Evolutionary conservation across 768 basidiomycete species (phyloP), one percentile per base, ranked within the genome.

Genomic region (Panaeolus papilionaceus): DNA sequence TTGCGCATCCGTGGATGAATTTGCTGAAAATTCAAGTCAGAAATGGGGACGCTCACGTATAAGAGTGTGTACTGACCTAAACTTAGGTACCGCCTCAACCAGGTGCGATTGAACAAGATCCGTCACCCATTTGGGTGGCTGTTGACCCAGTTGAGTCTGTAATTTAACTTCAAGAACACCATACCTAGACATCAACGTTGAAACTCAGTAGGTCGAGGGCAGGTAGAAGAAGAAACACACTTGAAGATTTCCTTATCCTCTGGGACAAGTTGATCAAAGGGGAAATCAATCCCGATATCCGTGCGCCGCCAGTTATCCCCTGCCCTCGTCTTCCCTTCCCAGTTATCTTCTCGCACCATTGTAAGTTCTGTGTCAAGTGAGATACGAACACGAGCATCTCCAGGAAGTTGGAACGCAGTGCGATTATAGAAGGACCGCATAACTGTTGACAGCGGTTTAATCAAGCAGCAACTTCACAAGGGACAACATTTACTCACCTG

Each of bases 391-490:
- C 95, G 89, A n/a, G 96, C 97, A 75, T 99, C 97, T 23, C 97
- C 97, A 9, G 98, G 98, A 26, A 99, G 88, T 79, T 99, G 98
- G 85, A 99, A 99, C 1, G 98, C 98, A 14, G 98, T 99, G 47
- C 98, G 92, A 75, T 98, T 98, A 82, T 99, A 99, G 81, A 98
- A 99, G 9, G 96, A 95, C 20, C 97, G 88, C 91, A 97, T 90
- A 42, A 98, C 97, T 96, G 18, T 37, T 61, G 38, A 40, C 61
- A 47, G 45, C 18, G 51, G 16, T 33, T 33, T 58, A 61, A 20
- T 42, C 38, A 38, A 67, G 44, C 14, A 20, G 54, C 62, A 49
- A 49, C 23, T 38, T 28, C 23, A 40, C 18, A 37, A 63, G 23
- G 8, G 65, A 66, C 26, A 26, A 47, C 18, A 14, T 7, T 16